Evolutionary conservation across 495 filamentous ascomycete species (phyloP).

Genomic region (Neurospora intermedia): DNA sequence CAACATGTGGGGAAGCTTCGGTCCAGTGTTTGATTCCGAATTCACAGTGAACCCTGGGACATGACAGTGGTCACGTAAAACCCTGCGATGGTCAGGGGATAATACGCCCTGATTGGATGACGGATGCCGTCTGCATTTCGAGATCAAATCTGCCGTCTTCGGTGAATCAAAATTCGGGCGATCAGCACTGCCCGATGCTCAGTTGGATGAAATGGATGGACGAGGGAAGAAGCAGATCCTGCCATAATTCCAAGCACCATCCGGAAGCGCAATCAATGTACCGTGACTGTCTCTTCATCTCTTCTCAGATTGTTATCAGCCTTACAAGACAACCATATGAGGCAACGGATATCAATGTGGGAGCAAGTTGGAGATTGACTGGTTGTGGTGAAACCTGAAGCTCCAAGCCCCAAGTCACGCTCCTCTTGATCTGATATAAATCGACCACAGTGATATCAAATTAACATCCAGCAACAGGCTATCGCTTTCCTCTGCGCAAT

Average conservation of each 20-base stretch:
- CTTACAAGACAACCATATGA: too few relatives aligned
- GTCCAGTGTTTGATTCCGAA: not conserved
- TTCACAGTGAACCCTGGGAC: not conserved
- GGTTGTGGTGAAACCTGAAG: too few relatives aligned
- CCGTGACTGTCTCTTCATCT: not conserved
- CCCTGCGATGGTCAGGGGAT: not conserved
- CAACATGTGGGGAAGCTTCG: not conserved
- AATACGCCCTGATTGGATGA: not conserved
- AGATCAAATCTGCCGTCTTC: not conserved
- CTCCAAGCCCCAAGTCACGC: too few relatives aligned
- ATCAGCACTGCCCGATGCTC: not conserved
- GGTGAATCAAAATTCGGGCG: not conserved
- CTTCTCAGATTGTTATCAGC: not conserved
- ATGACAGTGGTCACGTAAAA: not conserved
- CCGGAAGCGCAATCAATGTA: too few relatives aligned
- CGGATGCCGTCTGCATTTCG: not conserved
- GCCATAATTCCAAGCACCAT: not conserved
- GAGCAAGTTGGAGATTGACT: too few relatives aligned
- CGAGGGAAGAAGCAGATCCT: accelerated
- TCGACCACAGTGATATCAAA: too few relatives aligned
- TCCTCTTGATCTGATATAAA: too few relatives aligned
- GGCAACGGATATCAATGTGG: too few relatives aligned
- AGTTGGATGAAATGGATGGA: not conserved
- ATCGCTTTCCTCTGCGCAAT: not conserved
- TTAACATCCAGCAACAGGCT: too few relatives aligned